Base-by-base conservation (phyloP, 2,329 filamentous ascomycete genomes). In the Gremmenia infestans region DNA sequence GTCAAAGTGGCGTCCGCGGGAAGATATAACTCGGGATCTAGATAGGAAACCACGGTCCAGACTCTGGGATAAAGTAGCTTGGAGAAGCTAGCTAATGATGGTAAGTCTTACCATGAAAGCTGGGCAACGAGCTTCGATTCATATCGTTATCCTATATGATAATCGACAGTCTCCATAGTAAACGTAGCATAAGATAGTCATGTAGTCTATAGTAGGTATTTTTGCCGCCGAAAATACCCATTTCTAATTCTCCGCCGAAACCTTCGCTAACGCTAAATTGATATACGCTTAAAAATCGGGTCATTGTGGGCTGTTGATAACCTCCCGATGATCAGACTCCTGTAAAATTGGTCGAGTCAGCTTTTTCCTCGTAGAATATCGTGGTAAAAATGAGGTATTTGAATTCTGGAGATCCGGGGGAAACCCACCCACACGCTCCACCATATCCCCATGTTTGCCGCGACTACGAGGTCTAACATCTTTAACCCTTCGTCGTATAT, bases 381-480 rank as follows among this genome's bases (percentile, higher is more conserved):
- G 28, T 9, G 28, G 28, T 32, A 32, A 32, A 32, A 3, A 11
- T 32, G 28, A 32, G 28, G 12, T 12, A 12, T 32, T 32, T 9
- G 28, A 42, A 17, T 15, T 42, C 17, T 17, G 39, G 17, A 42
- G 4, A 42, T 42, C 39, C 15, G 15, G 5, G 42, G 42, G 3
- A 22, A 12, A 45, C 42, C 22, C 42, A 45, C 87, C 81, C 91
- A 97, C 4, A 89, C 85, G 65, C 86, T 85, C 92, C 93, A 97
- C 90, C 92, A 99, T 15, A 97, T 76, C 1, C 89, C 91, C 73
- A 99, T 82, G 68, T 96, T 97, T 11, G 91, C 88, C 4, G 93
- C 90, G 19, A 99, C 90, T 0, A 96, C 78, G 56, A 99, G 72
- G 76, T 99, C 94, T 66, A 97, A 73, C 93, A 99, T 97, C 76